Conservation (phyloP, 2,329 filamentous ascomycete species). For the Helotiales sp. region DNA sequence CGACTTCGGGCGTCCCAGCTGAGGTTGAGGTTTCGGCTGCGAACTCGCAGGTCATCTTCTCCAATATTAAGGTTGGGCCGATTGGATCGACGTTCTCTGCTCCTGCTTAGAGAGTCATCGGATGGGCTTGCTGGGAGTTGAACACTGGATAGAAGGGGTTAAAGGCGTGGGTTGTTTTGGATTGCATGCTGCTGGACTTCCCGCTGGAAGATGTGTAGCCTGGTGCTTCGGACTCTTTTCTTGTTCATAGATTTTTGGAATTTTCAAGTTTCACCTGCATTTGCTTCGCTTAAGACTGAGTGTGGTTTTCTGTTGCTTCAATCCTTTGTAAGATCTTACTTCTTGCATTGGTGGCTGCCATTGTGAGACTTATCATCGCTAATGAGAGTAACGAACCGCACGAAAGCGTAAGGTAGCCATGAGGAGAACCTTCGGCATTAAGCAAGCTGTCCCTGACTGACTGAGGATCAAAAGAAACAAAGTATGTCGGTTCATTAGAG, state of each 20-base stretch:
- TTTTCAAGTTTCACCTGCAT: too few species aligned
- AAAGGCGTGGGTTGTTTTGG: background rate
- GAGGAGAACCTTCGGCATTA: too few species aligned
- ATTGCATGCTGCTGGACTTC: background rate
- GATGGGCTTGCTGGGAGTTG: background rate
- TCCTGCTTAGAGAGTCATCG: conserved; percentile 5
- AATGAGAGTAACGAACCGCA: too few species aligned
- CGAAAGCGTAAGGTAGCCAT: too few species aligned
- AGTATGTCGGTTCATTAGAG: too few species aligned
- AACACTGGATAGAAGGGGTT: background rate
- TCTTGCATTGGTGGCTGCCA: too few species aligned
- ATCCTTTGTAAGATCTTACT: too few species aligned
- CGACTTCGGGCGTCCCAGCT: conserved; percentile 55
- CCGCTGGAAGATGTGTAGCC: background rate
- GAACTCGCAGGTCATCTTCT: conserved; percentile 50
- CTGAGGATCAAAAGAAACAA: too few species aligned
- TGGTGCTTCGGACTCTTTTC: background rate
- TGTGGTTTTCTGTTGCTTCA: too few species aligned
- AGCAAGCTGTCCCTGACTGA: too few species aligned
- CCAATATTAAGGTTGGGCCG: conserved; percentile 44
- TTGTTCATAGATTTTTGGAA: conserved; percentile 1
- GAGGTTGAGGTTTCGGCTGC: conserved; percentile 54
- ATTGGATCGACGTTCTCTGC: conserved; percentile 42
- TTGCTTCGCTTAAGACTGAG: too few species aligned
- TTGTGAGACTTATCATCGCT: too few species aligned